Evolutionary conservation across 129 eudicot species (phyloP), one percentile per base, ranked within the genome.

Genomic region (Centrapalus pauciflorus): DNA sequence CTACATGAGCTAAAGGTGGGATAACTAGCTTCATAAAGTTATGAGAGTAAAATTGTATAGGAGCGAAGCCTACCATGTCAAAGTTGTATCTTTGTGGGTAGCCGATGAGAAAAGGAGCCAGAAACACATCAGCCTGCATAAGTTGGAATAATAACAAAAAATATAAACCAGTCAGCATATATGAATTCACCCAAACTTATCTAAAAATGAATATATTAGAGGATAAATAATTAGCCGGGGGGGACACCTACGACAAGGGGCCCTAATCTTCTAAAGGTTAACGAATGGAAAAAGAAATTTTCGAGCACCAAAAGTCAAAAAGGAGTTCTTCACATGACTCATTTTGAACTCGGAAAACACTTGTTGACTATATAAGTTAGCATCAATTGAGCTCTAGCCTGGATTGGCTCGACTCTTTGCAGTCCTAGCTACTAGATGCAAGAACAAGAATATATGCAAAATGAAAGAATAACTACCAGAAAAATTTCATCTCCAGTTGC

Each of bases 401-500:
- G n/a, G n/a, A n/a, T n/a, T n/a, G n/a, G n/a, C n/a, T n/a, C n/a
- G n/a, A n/a, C n/a, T n/a, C n/a, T n/a, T n/a, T n/a, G n/a, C n/a
- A n/a, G n/a, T n/a, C n/a, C n/a, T n/a, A n/a, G n/a, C n/a, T n/a
- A n/a, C n/a, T n/a, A n/a, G n/a, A n/a, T n/a, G n/a, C n/a, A n/a
- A n/a, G n/a, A n/a, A n/a, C n/a, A n/a, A n/a, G n/a, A 19, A 17
- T 8, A 7, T 19, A 49, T 5, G 28, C 13, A 3, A 5, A n/a
- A 0, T 3, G 32, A 66, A 61, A 62, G 43, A 50, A 43, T 72
- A 80, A 11, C n/a, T 66, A 82, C 94, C 88, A 86, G 69, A 50
- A 40, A 77, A 77, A 74, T 72, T 71, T 84, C 84, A 68, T 84
- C 86, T 45, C 90, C 90, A 2, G 84, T 84, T 14, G 90, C 90